Conservation (phyloP, 1,284 basidiomycete genomes). For the Ganoderma resinaceum region DNA sequence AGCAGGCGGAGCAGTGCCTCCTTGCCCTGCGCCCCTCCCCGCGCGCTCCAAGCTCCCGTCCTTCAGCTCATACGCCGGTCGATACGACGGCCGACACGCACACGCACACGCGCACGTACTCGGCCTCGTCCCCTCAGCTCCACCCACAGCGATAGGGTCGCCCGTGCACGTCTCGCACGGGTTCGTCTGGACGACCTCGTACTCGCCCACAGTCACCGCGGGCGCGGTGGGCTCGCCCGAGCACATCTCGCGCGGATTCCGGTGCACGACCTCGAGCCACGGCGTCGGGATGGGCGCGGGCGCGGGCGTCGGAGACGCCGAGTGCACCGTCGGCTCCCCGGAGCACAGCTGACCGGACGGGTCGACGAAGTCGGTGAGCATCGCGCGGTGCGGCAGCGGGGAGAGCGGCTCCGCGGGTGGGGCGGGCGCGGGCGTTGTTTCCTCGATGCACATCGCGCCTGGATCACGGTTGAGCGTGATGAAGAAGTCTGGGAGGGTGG, state of each 20-base stretch:
- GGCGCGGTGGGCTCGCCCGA: not conserved
- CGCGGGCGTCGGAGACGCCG: conserved; percentile 14
- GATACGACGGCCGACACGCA: conserved; percentile 49
- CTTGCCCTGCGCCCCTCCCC: conserved; percentile 15
- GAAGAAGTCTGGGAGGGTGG: conserved; percentile 30
- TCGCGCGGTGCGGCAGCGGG: conserved; percentile 27
- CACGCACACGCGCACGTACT: conserved; percentile 11
- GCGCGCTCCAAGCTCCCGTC: conserved; percentile 83
- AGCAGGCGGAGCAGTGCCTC: not conserved
- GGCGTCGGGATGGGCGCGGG: not conserved
- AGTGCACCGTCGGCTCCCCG: conserved; percentile 22
- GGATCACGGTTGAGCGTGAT: conserved; percentile 26
- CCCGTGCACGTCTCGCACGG: conserved; percentile 14
- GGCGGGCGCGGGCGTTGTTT: conserved; percentile 11
- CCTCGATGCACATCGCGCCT: conserved; percentile 24
- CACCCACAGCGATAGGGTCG: not conserved
- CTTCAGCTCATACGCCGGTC: conserved; percentile 81
- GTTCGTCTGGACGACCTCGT: conserved; percentile 1
- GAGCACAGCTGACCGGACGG: conserved; percentile 21
- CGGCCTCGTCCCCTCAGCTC: not conserved
- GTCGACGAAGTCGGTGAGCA: conserved; percentile 24
- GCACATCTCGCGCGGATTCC: conserved; percentile 15
- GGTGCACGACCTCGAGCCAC: conserved; percentile 3
- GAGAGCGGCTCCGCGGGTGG: conserved; percentile 15
- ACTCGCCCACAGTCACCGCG: not conserved